Percentiles rank a stretch among this genome's conserved stretches.
These are phyloP conservation scores for Phragmites australis DNA, from an alignment of 176 grass and related monocot genomes.

Conservation along the genomic window DNA sequence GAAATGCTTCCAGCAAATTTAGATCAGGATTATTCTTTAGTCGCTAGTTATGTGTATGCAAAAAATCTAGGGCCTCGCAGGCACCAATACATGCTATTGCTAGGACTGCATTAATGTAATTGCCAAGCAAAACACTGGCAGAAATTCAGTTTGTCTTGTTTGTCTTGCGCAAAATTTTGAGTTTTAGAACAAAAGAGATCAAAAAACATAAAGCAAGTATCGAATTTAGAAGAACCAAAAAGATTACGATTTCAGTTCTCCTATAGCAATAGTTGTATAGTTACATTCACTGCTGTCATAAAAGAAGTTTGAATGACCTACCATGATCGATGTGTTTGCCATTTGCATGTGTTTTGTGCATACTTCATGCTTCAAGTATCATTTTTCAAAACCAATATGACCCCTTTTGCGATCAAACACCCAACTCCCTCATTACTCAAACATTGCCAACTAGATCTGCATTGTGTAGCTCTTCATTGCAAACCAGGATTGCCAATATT, in stretches of 20 bases:
- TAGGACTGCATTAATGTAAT: conserved; percentile 28
- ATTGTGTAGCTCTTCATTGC: not conserved
- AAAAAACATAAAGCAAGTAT: not conserved
- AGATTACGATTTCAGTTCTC: conserved; percentile 10
- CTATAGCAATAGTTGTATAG: not conserved
- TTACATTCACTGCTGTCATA: not conserved
- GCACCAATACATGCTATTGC: conserved; percentile 25
- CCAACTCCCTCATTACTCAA: not conserved
- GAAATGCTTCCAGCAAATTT: conserved; percentile 30
- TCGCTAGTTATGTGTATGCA: conserved; percentile 26
- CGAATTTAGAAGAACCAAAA: conserved; percentile 1
- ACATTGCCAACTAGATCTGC: not conserved
- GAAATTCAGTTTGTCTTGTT: conserved; percentile 28
- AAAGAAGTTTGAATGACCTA: not conserved
- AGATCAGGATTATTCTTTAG: conserved; percentile 3
- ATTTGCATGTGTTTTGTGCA: not conserved
- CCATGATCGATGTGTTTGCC: not conserved
- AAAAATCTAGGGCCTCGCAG: conserved; percentile 28
- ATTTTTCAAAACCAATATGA: conserved; percentile 23
- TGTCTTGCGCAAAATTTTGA: conserved; percentile 34
- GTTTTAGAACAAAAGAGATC: conserved; percentile 8
- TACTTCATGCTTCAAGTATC: not conserved
- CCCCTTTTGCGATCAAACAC: not conserved
- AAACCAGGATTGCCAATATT: not conserved
- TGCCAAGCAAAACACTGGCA: conserved; percentile 5